A percentile compares a stretch with the other conserved stretches of the same genome.
Conservation (phyloP, 768 basidiomycete genomes). For the Mycena albidolilacea region DNA sequence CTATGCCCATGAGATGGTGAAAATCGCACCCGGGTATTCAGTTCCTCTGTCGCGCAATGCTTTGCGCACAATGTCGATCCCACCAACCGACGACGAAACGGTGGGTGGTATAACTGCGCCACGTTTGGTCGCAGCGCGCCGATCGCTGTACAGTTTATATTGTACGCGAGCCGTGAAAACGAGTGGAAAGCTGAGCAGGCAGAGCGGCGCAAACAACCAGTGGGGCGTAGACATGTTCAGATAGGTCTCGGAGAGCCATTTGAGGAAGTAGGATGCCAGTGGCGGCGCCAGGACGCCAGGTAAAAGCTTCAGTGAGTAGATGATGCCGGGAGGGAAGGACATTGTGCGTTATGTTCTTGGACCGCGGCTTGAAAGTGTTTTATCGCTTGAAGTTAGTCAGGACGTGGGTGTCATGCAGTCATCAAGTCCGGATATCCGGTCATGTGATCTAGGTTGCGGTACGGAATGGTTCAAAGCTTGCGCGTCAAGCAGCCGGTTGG, state of each 20-base stretch:
- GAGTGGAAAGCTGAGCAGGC: conserved; percentile 29
- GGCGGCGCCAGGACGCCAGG: conserved; percentile 18
- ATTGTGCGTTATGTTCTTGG: not conserved
- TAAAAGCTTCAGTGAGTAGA: conserved; percentile 10
- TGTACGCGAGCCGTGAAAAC: conserved; percentile 18
- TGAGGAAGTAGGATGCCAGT: conserved; percentile 4
- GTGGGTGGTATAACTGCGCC: conserved; percentile 34
- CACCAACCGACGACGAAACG: conserved; percentile 26
- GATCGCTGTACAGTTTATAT: conserved; percentile 2
- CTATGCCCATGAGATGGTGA: no score
- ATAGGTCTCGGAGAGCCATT: conserved; percentile 22
- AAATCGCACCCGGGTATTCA: conserved; percentile 17
- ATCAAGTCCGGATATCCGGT: conserved; percentile 1
- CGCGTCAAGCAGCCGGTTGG: no score
- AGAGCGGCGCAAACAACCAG: conserved; percentile 3
- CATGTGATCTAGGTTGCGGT: not conserved
- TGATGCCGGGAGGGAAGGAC: conserved; percentile 22
- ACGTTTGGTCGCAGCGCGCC: conserved; percentile 9
- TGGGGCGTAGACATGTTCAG: conserved; percentile 2
- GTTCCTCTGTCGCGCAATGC: conserved; percentile 3
- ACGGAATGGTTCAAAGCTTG: no score
- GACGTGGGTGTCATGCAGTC: not conserved
- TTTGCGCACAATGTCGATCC: conserved; percentile 19
- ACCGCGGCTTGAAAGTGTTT: not conserved
- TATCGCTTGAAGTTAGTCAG: not conserved